Evolutionary conservation across 2,329 filamentous ascomycete genomes (phyloP).

Genomic region (Cryphonectria radicalis): DNA sequence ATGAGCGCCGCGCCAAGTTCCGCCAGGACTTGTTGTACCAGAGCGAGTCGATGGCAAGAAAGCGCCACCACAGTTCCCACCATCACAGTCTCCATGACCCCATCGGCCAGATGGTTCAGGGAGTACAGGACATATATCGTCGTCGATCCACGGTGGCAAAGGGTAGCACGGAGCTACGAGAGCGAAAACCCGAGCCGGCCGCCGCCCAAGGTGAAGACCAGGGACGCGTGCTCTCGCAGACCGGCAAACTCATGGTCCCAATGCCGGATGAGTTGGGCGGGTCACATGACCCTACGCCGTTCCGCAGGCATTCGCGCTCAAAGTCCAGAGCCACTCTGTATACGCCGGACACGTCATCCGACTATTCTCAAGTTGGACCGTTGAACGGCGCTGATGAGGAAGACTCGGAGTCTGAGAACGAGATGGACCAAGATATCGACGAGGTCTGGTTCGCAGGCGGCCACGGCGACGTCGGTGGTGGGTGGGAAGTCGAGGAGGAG

Average conservation of each 20-base stretch:
- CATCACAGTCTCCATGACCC: constrained; percentile 31
- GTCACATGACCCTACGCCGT: constrained; percentile 41
- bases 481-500: constrained; percentile 64
- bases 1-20: constrained; percentile 73
- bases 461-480: constrained; percentile 79
- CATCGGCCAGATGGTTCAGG: constrained; percentile 32
- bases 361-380: constrained; percentile 37
- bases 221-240: constrained; percentile 25
- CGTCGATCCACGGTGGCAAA: constrained; percentile 6
- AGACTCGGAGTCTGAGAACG: constrained; percentile 49
- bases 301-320: constrained; percentile 44
- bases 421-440: constrained; percentile 70
- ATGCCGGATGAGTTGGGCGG: constrained; percentile 24
- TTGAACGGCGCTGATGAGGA: constrained; percentile 35
- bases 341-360: constrained; percentile 37
- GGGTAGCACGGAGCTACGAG: neutral
- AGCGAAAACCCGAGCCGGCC: neutral
- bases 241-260: constrained; percentile 17
- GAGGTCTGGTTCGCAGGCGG: constrained; percentile 83
- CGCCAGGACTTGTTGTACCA: constrained; percentile 71
- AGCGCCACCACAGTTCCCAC: constrained; percentile 30
- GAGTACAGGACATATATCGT: constrained; percentile 44
- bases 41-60: constrained; percentile 33
- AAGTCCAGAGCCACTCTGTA: constrained; percentile 33
- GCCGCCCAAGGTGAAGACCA: constrained; percentile 4